Percentiles rank a stretch among this genome's conserved stretches.
Conservation (phyloP, 331 rosid species). For the Spiraea crenata region DNA sequence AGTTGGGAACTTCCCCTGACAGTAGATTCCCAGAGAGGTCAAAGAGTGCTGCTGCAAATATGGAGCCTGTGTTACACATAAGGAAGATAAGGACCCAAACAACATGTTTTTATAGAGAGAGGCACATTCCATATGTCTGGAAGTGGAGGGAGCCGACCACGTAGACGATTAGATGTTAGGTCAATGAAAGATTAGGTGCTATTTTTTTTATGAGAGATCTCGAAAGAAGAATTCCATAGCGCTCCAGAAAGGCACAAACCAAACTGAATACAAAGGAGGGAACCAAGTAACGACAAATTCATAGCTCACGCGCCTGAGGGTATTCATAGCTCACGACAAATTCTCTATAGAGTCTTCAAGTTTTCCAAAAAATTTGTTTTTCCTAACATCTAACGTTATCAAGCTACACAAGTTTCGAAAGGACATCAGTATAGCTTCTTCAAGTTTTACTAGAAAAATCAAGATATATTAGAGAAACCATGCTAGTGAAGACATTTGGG, state of each 20-base stretch:
- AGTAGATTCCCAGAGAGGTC: constrained; percentile 26
- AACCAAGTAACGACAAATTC: constrained; percentile 20
- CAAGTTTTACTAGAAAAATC: constrained; percentile 25
- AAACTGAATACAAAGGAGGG: constrained; percentile 28
- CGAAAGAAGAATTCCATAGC: too few relatives aligned
- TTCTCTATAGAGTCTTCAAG: constrained; percentile 23
- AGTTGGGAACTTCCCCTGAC: constrained; percentile 22
- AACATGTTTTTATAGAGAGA: too few relatives aligned
- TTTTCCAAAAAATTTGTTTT: constrained; percentile 13
- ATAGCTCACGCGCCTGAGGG: neutral
- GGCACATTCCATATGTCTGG: too few relatives aligned
- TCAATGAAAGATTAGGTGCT: too few relatives aligned
- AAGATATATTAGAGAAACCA: constrained; percentile 31
- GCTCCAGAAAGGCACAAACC: too few relatives aligned
- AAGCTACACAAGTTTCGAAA: constrained; percentile 25
- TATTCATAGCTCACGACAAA: constrained; percentile 20
- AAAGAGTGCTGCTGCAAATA: neutral
- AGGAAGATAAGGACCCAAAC: neutral
- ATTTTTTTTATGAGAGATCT: too few relatives aligned
- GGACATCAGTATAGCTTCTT: constrained; percentile 24
- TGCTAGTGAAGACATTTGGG: constrained; percentile 28
- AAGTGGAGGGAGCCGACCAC: too few relatives aligned
- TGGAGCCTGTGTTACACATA: constrained; percentile 8
- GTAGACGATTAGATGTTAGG: too few relatives aligned
- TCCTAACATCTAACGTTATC: neutral